Base-by-base conservation (phyloP, 2,329 filamentous ascomycete genomes). In the Fusarium falciforme region DNA sequence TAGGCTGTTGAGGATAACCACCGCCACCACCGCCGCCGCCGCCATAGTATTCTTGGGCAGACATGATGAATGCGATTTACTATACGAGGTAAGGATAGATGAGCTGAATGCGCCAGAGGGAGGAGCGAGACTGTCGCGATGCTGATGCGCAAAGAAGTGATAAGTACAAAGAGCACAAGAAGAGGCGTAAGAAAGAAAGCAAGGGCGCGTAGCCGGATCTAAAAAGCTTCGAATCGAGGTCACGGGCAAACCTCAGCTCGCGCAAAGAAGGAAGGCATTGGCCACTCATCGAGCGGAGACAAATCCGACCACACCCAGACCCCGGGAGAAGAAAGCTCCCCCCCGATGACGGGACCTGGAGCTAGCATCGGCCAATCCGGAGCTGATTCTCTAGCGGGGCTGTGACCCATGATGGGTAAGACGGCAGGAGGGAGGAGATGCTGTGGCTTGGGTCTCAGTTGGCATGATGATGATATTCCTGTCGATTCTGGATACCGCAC, bases 1-100 rank as follows among this genome's bases (percentile, higher is more conserved):
- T 84, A 20, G 84, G 84, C 22, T 84, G 81, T 65, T 84, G 82
- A 47, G 83, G 83, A 62, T 84, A 84, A 70, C 47, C 27, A 54
- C 47, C 47, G 4, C 80, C 81, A 42, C 79, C 79, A 7, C 71
- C 60, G 8, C 59, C 71, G 6, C 70, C 78, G 40, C 80, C 80
- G 60, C 79, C 78, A 77, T 85, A 85, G 79, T 85, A 85, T 36
- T 85, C 83, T 70, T 84, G 79, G 76, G 79, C 83, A 59, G 84
- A 82, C 84, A 85, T 85, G 67, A 42, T 76, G 70, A 40, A 47
- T 49, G 25, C 20, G 47, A 40, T 25, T 16, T 7, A 36, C 7
- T 55, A 29, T 29, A 29, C 27, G 27, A 29, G 27, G 27, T 29
- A 22, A n/a, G 10, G 57, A 27, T 25, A 27, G 58, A 9, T 25